Percentiles rank a stretch among this genome's conserved stretches.
Evolutionary conservation across 306 rosid species (phyloP).

Genomic region (Cyclanthera cordifolia): DNA sequence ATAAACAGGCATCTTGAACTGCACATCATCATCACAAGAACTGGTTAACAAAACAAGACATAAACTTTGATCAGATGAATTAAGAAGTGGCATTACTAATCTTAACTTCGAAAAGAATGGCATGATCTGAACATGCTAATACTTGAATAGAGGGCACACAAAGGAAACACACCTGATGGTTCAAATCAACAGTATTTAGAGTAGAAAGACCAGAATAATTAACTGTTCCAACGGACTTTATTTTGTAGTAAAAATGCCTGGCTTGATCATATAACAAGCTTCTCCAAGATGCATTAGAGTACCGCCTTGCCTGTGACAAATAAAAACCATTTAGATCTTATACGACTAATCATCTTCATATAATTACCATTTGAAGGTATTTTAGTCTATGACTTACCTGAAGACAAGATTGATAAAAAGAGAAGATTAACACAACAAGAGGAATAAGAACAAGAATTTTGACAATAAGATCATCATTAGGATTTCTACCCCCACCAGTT

Average conservation of each 20-base stretch:
- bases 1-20: constrained; percentile 61
- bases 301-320: constrained; percentile 45
- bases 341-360: background rate
- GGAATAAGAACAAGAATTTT: constrained; percentile 67
- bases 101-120: background rate
- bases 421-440: constrained; percentile 46
- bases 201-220: constrained; percentile 45
- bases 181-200: constrained; percentile 31
- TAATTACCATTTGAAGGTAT: constrained; percentile 9
- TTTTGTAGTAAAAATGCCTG: constrained; percentile 58
- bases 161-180: constrained; percentile 45
- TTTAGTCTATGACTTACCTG: constrained; percentile 42
- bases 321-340: constrained; percentile 16
- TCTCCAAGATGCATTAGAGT: constrained; percentile 43
- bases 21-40: constrained; percentile 35
- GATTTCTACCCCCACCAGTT: constrained; percentile 77
- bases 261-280: constrained; percentile 52
- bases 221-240: constrained; percentile 54
- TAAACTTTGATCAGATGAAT: constrained; percentile 12
- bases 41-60: constrained; percentile 20
- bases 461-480: constrained; percentile 65
- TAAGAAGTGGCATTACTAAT: background rate
- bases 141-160: constrained; percentile 1
- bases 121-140: background rate
- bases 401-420: constrained; percentile 42